Base-by-base conservation (phyloP, 1,284 basidiomycete species). In the Spongiforma sp. region DNA sequence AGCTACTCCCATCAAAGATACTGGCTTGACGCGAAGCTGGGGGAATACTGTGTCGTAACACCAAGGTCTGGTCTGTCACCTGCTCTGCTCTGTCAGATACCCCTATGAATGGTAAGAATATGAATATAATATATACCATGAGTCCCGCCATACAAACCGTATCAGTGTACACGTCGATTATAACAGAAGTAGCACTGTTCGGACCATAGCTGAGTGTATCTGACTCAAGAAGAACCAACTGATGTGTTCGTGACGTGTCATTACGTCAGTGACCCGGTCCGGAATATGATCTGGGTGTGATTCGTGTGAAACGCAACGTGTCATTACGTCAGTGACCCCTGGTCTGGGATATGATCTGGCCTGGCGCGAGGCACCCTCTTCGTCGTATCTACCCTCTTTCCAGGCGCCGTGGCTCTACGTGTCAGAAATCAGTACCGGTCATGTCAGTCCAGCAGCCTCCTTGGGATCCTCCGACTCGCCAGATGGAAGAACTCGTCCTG, bases 401-500 rank as follows among this genome's bases (percentile, higher is more conserved):
- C 57, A 67, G 62, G 26, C 62, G 61, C 37, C 34, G 43, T n/a
- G 21, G 32, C 32, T 67, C 64, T 1, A 66, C 64, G n/a, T 62
- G 21, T 30, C 53, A 58, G 10, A 66, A 46, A 17, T 52, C 48
- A 55, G 3, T 24, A 60, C n/a, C n/a, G n/a, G 43, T 54, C 53
- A 84, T 84, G 82, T 69, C 80, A 21, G 64, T 73, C 30, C 78
- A 78, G 55, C 82, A 90, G 73, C 86, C 88, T 15, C 65, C 79
- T 8, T 92, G 91, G 90, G 76, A 78, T 19, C 66, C 81, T 33
- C 90, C 90, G 5, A 75, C 77, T 46, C 80, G 79, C 61, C 78
- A 78, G 67, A 70, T 73, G 5, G 81, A 84, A 61, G 88, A 89
- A 64, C 91, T 90, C 15, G 82, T 86, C 8, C 82, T 99, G 63